Evolutionary conservation across 176 grass and related monocot species (phyloP).

Genomic region (Juncus inflexus): DNA sequence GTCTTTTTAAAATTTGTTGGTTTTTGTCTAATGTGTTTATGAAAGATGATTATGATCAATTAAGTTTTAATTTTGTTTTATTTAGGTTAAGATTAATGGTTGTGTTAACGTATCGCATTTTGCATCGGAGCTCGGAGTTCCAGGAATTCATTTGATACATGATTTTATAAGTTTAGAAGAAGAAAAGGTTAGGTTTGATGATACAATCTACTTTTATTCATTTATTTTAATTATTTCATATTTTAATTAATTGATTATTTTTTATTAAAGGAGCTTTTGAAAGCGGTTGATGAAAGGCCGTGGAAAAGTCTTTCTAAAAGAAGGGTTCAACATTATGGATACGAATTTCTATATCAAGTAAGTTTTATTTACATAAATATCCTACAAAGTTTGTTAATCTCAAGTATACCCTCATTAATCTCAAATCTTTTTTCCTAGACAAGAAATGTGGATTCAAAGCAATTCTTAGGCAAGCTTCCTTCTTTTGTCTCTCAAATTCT

Average conservation of each 20-base stretch:
- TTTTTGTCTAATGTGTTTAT: neutral
- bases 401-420: constrained; percentile 2
- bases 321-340: constrained; percentile 95
- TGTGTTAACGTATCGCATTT: constrained; percentile 35
- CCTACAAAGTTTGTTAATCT: neutral
- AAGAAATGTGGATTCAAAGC: constrained; percentile 84
- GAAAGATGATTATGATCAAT: neutral
- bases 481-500: constrained; percentile 59
- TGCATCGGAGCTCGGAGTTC: constrained; percentile 52
- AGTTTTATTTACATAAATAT: constrained; percentile 28
- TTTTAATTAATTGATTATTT: neutral
- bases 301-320: constrained; percentile 83
- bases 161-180: constrained; percentile 65
- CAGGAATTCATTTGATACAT: constrained; percentile 66
- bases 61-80: neutral
- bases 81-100: constrained; percentile 15
- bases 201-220: neutral
- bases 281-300: constrained; percentile 49
- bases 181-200: constrained; percentile 49
- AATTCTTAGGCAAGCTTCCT: constrained; percentile 81
- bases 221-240: constrained; percentile 2
- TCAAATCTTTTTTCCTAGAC: constrained; percentile 33
- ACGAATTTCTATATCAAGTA: constrained; percentile 94
- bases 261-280: constrained; percentile 64
- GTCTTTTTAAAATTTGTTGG: neutral